phyloP scores from a whole-genome alignment of 1,284 basidiomycete species.

The Cryptococcus sp. region DNA sequence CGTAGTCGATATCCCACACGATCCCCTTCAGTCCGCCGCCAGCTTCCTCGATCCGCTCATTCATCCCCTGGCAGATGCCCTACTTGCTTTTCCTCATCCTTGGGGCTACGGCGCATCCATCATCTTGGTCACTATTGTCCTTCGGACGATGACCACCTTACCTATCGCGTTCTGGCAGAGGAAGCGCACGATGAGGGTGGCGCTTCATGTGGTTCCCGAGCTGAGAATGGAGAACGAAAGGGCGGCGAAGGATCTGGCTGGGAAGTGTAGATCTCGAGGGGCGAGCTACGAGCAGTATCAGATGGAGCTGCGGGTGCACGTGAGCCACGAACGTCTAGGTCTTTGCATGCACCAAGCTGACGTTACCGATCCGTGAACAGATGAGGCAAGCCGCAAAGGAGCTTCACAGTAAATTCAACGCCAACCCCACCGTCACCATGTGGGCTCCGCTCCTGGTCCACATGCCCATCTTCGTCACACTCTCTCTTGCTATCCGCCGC shows the following conservation, averaged over 20 bases:
- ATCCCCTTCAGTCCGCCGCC: slow-evolving; percentile 7
- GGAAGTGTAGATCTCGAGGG: slow-evolving; percentile 41
- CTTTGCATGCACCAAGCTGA: background rate
- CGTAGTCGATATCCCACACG: slow-evolving; percentile 1
- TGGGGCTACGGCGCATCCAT: slow-evolving; percentile 49
- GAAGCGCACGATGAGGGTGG: slow-evolving; percentile 40
- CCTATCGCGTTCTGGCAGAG: slow-evolving; percentile 55
- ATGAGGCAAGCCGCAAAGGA: slow-evolving; percentile 25
- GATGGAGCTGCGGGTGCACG: slow-evolving; percentile 44
- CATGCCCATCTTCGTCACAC: slow-evolving; percentile 49
- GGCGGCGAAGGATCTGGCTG: slow-evolving; percentile 42
- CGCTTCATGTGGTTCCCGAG: slow-evolving; percentile 50
- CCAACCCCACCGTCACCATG: slow-evolving; percentile 44
- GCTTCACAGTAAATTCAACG: slow-evolving; percentile 41
- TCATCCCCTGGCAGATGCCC: slow-evolving; percentile 26
- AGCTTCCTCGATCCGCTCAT: slow-evolving; percentile 18
- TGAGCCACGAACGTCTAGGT: slow-evolving; percentile 13
- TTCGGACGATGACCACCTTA: slow-evolving; percentile 52
- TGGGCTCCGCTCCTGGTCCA: slow-evolving; percentile 45
- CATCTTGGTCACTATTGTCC: slow-evolving; percentile 50
- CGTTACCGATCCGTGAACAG: background rate
- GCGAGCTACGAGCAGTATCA: slow-evolving; percentile 51
- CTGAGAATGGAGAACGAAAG: slow-evolving; percentile 47
- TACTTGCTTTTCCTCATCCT: slow-evolving; percentile 34
- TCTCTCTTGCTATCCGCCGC: slow-evolving; percentile 46